Conservation (phyloP, 495 filamentous ascomycete genomes). For the Aspergillus conjunctus region DNA sequence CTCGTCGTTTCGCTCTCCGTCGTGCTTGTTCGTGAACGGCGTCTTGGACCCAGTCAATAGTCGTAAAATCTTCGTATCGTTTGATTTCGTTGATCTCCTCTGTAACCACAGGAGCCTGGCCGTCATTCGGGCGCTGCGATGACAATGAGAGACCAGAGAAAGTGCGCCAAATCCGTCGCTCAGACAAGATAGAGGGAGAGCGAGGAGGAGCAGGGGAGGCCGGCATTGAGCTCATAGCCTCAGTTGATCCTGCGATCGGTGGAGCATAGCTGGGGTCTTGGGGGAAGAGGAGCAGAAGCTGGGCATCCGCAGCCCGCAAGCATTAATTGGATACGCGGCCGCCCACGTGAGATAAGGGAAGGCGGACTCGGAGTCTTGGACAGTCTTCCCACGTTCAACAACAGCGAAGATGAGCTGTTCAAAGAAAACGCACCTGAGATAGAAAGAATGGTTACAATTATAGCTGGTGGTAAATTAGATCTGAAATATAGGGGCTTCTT, state of each 20-base stretch:
- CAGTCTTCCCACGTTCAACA: not conserved
- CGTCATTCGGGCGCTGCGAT: conserved; percentile 51
- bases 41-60: conserved; percentile 99
- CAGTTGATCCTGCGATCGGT: conserved; percentile 28
- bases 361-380: not conserved
- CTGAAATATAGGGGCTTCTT: not conserved
- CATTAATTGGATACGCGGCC: conserved; percentile 19
- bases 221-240: conserved; percentile 66
- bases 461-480: not conserved
- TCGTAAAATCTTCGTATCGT: conserved; percentile 96
- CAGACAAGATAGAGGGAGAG: conserved; percentile 57
- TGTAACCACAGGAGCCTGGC: conserved; percentile 64
- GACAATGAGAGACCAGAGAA: conserved; percentile 69
- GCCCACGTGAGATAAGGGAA: conserved; percentile 25
- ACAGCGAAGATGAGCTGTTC: not conserved
- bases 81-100: conserved; percentile 98
- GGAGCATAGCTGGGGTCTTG: conserved; percentile 38
- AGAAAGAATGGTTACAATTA: conserved; percentile 2
- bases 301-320: conserved; percentile 19
- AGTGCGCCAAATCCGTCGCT: conserved; percentile 63
- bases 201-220: conserved; percentile 55
- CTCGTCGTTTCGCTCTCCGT: conserved; percentile 71
- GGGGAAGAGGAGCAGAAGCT: conserved; percentile 24
- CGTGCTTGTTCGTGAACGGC: conserved; percentile 86
- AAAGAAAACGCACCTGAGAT: not conserved